Evolutionary conservation across 169 alveolate species (phyloP).

Genomic region (Sarcocystis neurona): DNA sequence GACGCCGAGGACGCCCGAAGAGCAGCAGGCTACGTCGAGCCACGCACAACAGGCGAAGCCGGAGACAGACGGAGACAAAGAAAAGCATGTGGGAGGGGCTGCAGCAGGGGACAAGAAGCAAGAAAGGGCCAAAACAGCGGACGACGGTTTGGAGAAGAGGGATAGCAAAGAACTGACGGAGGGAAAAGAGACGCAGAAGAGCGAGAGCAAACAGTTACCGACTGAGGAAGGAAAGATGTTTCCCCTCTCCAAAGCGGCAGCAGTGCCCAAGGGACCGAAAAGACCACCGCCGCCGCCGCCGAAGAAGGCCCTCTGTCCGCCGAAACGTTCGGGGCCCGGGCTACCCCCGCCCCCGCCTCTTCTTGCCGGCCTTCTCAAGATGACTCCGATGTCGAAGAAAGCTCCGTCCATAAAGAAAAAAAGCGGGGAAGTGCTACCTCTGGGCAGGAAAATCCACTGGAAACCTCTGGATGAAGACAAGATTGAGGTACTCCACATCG

Average conservation of each 20-base stretch:
- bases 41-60: not conserved
- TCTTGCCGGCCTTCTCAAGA: not conserved
- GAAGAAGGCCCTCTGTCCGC: not conserved
- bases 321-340: not conserved
- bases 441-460: constrained; percentile 72
- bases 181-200: too few species aligned
- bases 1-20: not conserved
- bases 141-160: too few species aligned
- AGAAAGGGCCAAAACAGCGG: too few species aligned
- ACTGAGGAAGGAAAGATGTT: too few species aligned
- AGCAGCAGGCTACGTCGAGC: constrained; percentile 23
- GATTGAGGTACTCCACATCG: constrained; percentile 5
- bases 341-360: not conserved
- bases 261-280: not conserved
- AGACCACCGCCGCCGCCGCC: constrained; percentile 3
- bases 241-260: not conserved
- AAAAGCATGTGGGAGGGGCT: too few species aligned
- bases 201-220: too few species aligned
- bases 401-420: not conserved
- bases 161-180: too few species aligned
- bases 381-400: not conserved
- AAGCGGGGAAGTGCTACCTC: constrained; percentile 58
- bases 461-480: constrained; percentile 65
- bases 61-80: too few species aligned
- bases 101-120: too few species aligned